Base-by-base conservation (phyloP, 495 filamentous ascomycete genomes). In the Hyaloscypha hepaticicola region DNA sequence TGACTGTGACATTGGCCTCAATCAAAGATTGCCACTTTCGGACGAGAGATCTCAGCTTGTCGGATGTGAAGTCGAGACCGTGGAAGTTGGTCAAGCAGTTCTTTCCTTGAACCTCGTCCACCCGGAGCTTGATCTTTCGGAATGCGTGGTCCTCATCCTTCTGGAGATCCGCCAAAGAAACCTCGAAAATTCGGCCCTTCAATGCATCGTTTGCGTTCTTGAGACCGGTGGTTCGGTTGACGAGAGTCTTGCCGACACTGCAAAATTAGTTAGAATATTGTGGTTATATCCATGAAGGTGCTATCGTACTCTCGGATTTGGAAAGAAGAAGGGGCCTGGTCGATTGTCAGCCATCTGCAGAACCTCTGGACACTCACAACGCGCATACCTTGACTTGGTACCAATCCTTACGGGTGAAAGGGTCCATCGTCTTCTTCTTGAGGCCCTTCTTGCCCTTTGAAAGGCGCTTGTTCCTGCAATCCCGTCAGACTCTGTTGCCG, bases 41-140 rank as follows among this genome's bases (percentile, higher is more conserved):
- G 70, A 99, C 95, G 65, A 99, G 87, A 60, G 95, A 99, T 73
- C 95, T 90, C 70, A 99, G 87, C 87, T 98, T 98, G 87, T 99
- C 95, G 72, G 96, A 97, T 72, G 95, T 99, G 87, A 99, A 98
- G 83, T 99, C 95, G 77, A 99, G 86, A 71, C 95, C 95, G 85
- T 99, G 94, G 89, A 99, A 99, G 87, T 98, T 98, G 83, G 95
- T 99, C 72, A 99, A 85, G 81, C 95, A 99, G 88, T 97, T 99
- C 87, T 97, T 97, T 83, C 95, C 95, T 81, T 99, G 95, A 65
- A 99, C 88, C 81, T 99, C 95, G 74, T 99, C 95, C 72, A 99
- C 91, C 66, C 95, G 87, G 74, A 99, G 91, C 88, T 97, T 97
- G 78, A 99, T 84, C 86, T 99, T 99, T 82, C 95, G 92, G 88